Base-by-base conservation (phyloP, 1,284 basidiomycete species). In the Garcileccinum viscosum region DNA sequence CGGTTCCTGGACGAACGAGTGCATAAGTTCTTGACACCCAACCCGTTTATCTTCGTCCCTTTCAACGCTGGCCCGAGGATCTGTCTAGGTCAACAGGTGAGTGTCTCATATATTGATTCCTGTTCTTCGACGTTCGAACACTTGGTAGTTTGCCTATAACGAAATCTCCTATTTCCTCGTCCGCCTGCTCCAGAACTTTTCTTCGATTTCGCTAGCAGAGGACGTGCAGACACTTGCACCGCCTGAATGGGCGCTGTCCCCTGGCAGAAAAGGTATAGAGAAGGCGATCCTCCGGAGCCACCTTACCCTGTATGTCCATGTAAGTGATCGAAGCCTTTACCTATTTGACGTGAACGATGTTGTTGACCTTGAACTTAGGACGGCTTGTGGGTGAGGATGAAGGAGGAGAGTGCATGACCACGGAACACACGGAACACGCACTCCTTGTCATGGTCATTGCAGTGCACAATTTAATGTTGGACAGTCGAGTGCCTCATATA, bases 261-360 rank as follows among this genome's bases (percentile, higher is more conserved):
- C 65, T 17, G 74, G 71, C 35, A 71, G 76, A 37, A 76, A 79
- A 61, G 69, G 66, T 1, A 58, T 77, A 12, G 83, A 83, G 59
- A 77, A 77, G 60, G 73, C 76, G 9, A 70, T 78, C 7, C 53
- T 80, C 15, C 67, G 71, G 71, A 73, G 80, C 62, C 88, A 90
- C 73, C 76, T 91, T 63, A 90, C 89, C 4, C 82, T 87, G 81
- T 89, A 88, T 74, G 77, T 81, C 15, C 72, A 81, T 8, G 79
- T 80, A 69, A 76, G n/a, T 71, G n/a, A 33, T 11, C 2, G 32
- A 27, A 22, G 15, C n/a, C 11, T 33, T 35, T 32, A 32, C 12
- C 22, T 27, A 9, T 40, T 14, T 30, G 22, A 37, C 33, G 7
- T 30, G 65, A 33, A 19, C 37, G 1, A 47, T 37, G 33, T 44